These are phyloP conservation scores for Zizania palustris DNA, from an alignment of 202 grass and related monocot species.

Conservation along the genomic window DNA sequence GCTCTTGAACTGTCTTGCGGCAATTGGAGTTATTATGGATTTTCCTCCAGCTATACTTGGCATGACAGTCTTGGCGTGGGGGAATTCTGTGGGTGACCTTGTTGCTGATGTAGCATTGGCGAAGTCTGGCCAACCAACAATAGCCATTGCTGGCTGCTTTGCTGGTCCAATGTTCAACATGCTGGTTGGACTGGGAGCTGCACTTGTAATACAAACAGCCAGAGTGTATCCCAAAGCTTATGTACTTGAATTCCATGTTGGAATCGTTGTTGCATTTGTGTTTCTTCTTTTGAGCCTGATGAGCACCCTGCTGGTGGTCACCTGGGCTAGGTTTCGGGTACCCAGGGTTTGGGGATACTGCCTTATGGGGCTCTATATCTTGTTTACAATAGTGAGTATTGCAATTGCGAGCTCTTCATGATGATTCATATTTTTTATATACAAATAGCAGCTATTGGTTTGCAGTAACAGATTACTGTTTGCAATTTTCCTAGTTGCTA, in stretches of 20 bases:
- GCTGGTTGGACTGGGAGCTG: constrained; percentile 89
- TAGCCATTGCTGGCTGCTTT: constrained; percentile 91
- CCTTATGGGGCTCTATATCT: constrained; percentile 74
- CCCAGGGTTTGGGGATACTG: constrained; percentile 86
- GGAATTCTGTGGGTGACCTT: constrained; percentile 89
- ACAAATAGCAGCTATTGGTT: constrained; percentile 16
- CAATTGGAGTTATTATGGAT: constrained; percentile 78
- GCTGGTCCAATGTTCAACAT: constrained; percentile 98
- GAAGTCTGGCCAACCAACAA: constrained; percentile 67
- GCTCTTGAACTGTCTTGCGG: constrained; percentile 83
- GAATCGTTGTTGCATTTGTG: constrained; percentile 85
- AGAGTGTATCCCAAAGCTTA: constrained; percentile 74
- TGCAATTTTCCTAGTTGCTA: not conserved
- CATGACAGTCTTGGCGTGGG: constrained; percentile 92
- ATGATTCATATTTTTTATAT: constrained; percentile 40
- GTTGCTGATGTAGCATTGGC: constrained; percentile 81
- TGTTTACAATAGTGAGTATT: constrained; percentile 76
- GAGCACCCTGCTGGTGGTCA: constrained; percentile 76
- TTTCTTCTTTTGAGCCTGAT: constrained; percentile 92
- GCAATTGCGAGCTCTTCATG: constrained; percentile 48
- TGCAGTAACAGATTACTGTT: constrained; percentile 11
- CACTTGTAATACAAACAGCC: constrained; percentile 75
- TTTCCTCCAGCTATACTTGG: constrained; percentile 83
- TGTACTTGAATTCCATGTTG: constrained; percentile 73
- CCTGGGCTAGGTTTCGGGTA: constrained; percentile 78